Conservation (phyloP, 1,284 basidiomycete species). For the Moniliella sp. region DNA sequence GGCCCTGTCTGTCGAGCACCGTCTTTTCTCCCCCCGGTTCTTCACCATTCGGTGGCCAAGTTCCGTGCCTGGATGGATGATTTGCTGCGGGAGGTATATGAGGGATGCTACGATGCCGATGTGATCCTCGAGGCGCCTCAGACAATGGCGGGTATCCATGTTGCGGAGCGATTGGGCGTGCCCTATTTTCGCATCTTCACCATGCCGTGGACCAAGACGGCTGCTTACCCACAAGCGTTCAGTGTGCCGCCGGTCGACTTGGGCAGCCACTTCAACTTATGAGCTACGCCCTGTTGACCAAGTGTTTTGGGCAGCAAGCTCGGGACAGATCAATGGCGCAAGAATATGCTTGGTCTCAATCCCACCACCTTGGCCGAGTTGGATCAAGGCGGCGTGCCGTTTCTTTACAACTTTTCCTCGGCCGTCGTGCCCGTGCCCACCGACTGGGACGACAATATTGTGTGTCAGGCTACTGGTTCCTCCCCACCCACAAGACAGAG, state of each 20-base stretch:
- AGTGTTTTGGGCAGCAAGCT: slow-evolving; percentile 78
- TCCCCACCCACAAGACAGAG: slow-evolving; percentile 54
- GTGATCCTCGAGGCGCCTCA: slow-evolving; percentile 81
- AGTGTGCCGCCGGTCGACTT: slow-evolving; percentile 69
- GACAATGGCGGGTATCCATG: slow-evolving; percentile 95
- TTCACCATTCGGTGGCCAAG: slow-evolving; percentile 72
- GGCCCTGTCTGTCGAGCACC: slow-evolving; percentile 37
- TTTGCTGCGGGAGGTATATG: slow-evolving; percentile 72
- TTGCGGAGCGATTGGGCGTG: slow-evolving; percentile 74
- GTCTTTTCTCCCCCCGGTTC: slow-evolving; percentile 84
- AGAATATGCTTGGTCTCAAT: slow-evolving; percentile 54
- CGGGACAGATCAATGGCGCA: slow-evolving; percentile 84
- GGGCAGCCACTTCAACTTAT: slow-evolving; percentile 95
- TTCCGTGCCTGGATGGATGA: slow-evolving; percentile 95
- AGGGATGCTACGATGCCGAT: slow-evolving; percentile 80
- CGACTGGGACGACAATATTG: slow-evolving; percentile 92
- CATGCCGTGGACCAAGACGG: slow-evolving; percentile 54
- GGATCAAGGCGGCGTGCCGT: slow-evolving; percentile 85
- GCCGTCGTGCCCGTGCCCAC: slow-evolving; percentile 48
- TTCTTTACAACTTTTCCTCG: slow-evolving; percentile 89
- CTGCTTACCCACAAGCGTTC: slow-evolving; percentile 90
- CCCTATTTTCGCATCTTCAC: slow-evolving; percentile 79
- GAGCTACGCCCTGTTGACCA: slow-evolving; percentile 85
- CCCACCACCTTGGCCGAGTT: slow-evolving; percentile 72
- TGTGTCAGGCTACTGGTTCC: slow-evolving; percentile 43